Base-by-base conservation (phyloP, 495 filamentous ascomycete genomes). In the Halenospora varia region DNA sequence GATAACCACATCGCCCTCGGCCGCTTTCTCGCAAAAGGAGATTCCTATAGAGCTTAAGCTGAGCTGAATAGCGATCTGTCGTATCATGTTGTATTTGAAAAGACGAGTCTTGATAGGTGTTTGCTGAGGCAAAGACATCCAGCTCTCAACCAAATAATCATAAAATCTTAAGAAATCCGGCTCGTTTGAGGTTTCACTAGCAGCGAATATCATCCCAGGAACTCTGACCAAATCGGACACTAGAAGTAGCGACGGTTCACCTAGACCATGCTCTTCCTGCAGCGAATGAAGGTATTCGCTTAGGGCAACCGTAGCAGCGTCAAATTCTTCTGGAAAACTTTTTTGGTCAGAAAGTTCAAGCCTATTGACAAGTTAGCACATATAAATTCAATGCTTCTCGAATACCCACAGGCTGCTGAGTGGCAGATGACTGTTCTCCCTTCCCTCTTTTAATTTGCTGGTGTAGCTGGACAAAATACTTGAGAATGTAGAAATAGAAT, bases 31-130 rank as follows among this genome's bases (percentile, higher is more conserved):
- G 29, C 40, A 56, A 2, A 64, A 51, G n/a, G 64, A 63, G 2
- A 60, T 20, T 15, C 45, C 54, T 17, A 63, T 20, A 3, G 58
- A 68, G 47, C 50, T 60, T 11, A 68, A 55, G n/a, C 13, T 51
- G 1, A 68, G 44, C n/a, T 68, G 63, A 17, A 58, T 40, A 39
- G 63, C 61, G 10, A 64, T 35, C 20, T 64, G 54, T 2, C 63
- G 62, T 6, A 65, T 55, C 13, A 68, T 39, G 15, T 61, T 62
- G 41, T 64, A 61, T 48, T 66, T 68, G 25, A 57, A 25, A 2
- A 56, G 25, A 2, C 66, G 57, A 17, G 59, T 17, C 4, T 17
- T n/a, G 10, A 47, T 39, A 0, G 66, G 46, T 1, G 58, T 51
- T 3, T 60, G 22, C 1, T 20, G 19, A 9, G 66, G 66, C 25